phyloP scores from a whole-genome alignment of 2,329 filamentous ascomycete genomes.

The Xylaria sp. region DNA sequence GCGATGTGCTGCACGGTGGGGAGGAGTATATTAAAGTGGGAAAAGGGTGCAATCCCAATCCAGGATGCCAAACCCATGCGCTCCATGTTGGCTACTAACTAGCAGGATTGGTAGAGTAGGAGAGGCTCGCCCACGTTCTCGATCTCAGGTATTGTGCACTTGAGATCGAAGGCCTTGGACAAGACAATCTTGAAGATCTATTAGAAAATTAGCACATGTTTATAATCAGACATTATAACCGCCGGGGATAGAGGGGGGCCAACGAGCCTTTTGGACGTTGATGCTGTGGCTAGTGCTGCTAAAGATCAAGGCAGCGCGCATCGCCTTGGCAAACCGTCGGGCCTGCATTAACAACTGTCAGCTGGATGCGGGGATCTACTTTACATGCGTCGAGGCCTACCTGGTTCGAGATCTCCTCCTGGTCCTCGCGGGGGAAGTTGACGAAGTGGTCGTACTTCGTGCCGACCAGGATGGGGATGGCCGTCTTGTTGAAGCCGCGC shows the following conservation, averaged over 20 bases:
- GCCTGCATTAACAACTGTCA: conserved; percentile 63
- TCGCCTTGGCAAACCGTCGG: conserved; percentile 93
- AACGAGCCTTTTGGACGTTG: conserved; percentile 92
- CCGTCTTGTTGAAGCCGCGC: conserved; percentile 98
- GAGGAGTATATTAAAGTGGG: background rate
- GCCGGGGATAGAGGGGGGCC: background rate
- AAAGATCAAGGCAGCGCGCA: conserved; percentile 97
- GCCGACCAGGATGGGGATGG: conserved; percentile 95
- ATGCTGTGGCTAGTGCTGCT: conserved; percentile 99
- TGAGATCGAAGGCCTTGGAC: conserved; percentile 97
- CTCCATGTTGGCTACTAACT: conserved; percentile 15
- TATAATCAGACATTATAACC: background rate
- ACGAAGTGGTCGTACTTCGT: conserved; percentile 99
- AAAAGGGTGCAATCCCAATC: background rate
- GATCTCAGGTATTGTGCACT: conserved; percentile 98
- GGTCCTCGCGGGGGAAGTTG: conserved; percentile 95
- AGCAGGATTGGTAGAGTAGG: conserved; percentile 79
- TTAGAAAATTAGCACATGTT: conserved; percentile 13
- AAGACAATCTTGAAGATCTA: conserved; percentile 99
- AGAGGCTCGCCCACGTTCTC: conserved; percentile 97
- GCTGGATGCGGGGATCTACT: conserved; percentile 8
- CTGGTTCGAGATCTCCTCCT: conserved; percentile 98
- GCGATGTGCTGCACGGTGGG: background rate
- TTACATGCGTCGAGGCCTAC: conserved; percentile 46
- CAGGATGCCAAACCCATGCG: background rate